These are phyloP conservation scores for Neoarthrinium moseri DNA, from an alignment of 2,329 filamentous ascomycete species.

Conservation along the genomic window DNA sequence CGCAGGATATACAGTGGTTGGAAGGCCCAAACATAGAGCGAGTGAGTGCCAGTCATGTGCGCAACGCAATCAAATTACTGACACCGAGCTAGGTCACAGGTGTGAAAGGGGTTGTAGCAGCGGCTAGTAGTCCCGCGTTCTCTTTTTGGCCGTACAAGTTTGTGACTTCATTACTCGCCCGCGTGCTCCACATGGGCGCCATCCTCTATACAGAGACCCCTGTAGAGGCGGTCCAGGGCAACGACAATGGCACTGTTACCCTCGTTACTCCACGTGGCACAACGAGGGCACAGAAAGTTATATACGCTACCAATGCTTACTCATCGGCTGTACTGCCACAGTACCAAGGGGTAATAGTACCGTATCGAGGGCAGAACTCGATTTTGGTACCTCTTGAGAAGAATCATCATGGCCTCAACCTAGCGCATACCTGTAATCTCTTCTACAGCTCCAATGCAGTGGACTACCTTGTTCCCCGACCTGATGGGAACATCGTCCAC, in stretches of 20 bases:
- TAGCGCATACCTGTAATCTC: background rate
- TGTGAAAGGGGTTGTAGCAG: constrained; percentile 3
- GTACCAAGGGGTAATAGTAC: background rate
- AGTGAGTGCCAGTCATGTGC: background rate
- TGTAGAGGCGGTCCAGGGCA: background rate
- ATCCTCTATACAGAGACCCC: constrained; percentile 9
- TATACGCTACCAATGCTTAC: constrained; percentile 6
- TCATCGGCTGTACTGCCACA: background rate
- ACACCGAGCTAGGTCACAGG: constrained; percentile 2
- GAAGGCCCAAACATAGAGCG: constrained; percentile 1
- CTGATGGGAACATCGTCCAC: constrained; percentile 1
- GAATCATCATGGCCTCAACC: background rate
- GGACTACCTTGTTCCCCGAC: constrained; percentile 7
- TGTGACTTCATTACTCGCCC: constrained; percentile 1
- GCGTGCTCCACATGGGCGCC: constrained; percentile 7
- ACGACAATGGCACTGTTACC: background rate
- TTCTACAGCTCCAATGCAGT: background rate
- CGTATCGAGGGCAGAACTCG: background rate
- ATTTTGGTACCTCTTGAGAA: background rate
- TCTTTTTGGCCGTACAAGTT: constrained; percentile 10
- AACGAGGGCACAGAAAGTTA: constrained; percentile 1
- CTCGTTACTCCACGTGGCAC: background rate
- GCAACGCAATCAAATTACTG: background rate
- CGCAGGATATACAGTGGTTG: constrained; percentile 3
- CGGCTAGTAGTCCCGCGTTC: background rate